Base-by-base conservation (phyloP, 768 basidiomycete genomes). In the Lentinula boryana region DNA sequence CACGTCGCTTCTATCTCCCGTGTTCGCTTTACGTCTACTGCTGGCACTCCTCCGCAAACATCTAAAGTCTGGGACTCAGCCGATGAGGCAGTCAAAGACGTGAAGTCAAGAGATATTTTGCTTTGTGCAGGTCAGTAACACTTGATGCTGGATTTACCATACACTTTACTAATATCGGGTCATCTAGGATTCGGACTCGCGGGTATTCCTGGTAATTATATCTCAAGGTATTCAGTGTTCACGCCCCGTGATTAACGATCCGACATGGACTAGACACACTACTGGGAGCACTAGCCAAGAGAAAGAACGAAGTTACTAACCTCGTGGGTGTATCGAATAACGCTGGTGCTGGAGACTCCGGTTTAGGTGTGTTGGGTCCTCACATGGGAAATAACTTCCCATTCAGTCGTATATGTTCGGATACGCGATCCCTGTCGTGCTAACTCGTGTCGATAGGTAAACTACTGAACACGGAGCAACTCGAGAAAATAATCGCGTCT, bases 311-410 rank as follows among this genome's bases (percentile, higher is more conserved):
- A 50, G 83, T 95, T n/a, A 78, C 68, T 46, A 76, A 85, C 64
- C 74, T 97, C 56, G 94, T 86, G 33, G 93, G 86, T 48, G 88
- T 95, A 21, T 93, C 91, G 16, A 96, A 96, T 70, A 95, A 96
- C 74, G 89, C 89, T 6, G 94, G 92, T 0, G 76, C 82, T 21
- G 82, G 80, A 31, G 80, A 88, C 65, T 82, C 76, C 21, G 91
- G 91, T 33, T 80, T 93, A 49, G 90, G 90, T 89, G 62, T 56
- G 71, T 66, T 41, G 36, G 7, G 35, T 36, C 32, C 31, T 3
- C 9, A 9, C 54, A 41, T 51, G 35, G 31, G 58, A 41, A 41
- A 31, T 18, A 21, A 9, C 12, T 12, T 31, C n/a, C 56, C 54
- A 21, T 44, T 23, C 10, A n/a, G 27, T 46, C 41, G 5, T 10